A percentile compares a stretch with the other conserved stretches of the same genome.
Conservation (phyloP, 2,329 filamentous ascomycete genomes). For the Dactylellina haptotyla region DNA sequence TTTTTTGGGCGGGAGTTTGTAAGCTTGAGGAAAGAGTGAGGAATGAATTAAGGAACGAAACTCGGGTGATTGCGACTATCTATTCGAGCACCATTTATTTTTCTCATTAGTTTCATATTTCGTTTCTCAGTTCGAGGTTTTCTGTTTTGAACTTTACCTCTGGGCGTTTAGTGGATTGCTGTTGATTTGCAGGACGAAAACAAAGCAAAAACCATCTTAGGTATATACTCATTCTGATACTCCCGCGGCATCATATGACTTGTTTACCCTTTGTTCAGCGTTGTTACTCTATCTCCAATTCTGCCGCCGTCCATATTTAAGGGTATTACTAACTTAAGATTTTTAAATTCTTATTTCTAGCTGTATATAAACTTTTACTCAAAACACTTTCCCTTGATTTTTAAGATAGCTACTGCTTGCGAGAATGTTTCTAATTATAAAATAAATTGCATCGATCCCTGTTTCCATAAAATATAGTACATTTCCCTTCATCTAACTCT, state of each 20-base stretch:
- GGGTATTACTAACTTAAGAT: too few species aligned
- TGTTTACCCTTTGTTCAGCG: too few species aligned
- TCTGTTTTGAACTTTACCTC: slow-evolving; percentile 2
- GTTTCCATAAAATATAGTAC: background rate
- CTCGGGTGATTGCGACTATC: too few species aligned
- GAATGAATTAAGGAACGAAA: too few species aligned
- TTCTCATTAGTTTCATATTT: background rate
- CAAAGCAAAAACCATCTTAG: background rate
- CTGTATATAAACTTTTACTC: background rate
- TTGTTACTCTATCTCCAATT: too few species aligned
- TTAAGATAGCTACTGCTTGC: too few species aligned
- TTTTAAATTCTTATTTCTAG: background rate
- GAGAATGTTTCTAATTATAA: too few species aligned
- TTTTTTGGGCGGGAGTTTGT: background rate
- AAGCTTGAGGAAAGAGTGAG: background rate
- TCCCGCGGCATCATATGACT: too few species aligned
- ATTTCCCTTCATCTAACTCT: slow-evolving; percentile 53
- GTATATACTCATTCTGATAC: too few species aligned
- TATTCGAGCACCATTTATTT: slow-evolving; percentile 8
- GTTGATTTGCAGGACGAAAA: background rate
- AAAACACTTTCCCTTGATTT: background rate
- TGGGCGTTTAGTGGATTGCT: slow-evolving; percentile 39
- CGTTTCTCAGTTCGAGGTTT: background rate
- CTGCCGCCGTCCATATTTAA: too few species aligned
- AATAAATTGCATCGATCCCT: too few species aligned